Evolutionary conservation across 2,329 filamentous ascomycete genomes (phyloP).

Genomic region (Hypocrella siamensis): DNA sequence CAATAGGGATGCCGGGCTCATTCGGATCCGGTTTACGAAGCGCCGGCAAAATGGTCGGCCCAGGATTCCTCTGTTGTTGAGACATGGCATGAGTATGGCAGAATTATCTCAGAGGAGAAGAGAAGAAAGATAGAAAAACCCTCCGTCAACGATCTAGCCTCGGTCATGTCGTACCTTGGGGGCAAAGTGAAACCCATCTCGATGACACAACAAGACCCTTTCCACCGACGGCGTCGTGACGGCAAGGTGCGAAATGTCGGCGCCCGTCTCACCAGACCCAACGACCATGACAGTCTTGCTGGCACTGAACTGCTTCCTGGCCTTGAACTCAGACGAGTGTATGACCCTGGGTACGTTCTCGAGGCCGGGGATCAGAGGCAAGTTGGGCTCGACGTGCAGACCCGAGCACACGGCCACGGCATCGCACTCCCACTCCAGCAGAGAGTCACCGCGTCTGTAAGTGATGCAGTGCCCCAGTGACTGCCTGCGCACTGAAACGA

Average conservation of each 20-base stretch:
- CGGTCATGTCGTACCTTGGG: slow-evolving; percentile 23
- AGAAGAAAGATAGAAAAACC: background rate
- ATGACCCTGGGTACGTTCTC: slow-evolving; percentile 17
- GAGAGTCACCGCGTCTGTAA: background rate
- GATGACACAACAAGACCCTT: slow-evolving; percentile 23
- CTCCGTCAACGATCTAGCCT: background rate
- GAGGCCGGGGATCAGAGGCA: slow-evolving; percentile 20
- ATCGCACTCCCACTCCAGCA: slow-evolving; percentile 19
- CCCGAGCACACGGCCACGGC: slow-evolving; percentile 27
- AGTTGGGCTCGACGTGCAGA: slow-evolving; percentile 21
- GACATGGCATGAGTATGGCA: background rate
- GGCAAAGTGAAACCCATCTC: slow-evolving; percentile 24
- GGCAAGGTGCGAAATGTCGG: slow-evolving; percentile 25
- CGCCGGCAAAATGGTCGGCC: slow-evolving; percentile 7
- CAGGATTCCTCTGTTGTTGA: slow-evolving; percentile 8
- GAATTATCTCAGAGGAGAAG: background rate
- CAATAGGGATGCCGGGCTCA: slow-evolving; percentile 21
- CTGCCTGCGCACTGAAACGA: slow-evolving; percentile 10
- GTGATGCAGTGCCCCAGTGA: slow-evolving; percentile 3
- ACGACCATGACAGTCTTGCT: slow-evolving; percentile 24
- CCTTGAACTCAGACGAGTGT: slow-evolving; percentile 28
- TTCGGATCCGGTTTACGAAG: slow-evolving; percentile 5
- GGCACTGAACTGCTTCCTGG: slow-evolving; percentile 18
- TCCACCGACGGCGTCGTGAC: slow-evolving; percentile 21
- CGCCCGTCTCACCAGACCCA: slow-evolving; percentile 26